These are phyloP conservation scores for Debaryomycetaceae sp. DNA, from an alignment of 1,139 yeast genomes.

Conservation along the genomic window DNA sequence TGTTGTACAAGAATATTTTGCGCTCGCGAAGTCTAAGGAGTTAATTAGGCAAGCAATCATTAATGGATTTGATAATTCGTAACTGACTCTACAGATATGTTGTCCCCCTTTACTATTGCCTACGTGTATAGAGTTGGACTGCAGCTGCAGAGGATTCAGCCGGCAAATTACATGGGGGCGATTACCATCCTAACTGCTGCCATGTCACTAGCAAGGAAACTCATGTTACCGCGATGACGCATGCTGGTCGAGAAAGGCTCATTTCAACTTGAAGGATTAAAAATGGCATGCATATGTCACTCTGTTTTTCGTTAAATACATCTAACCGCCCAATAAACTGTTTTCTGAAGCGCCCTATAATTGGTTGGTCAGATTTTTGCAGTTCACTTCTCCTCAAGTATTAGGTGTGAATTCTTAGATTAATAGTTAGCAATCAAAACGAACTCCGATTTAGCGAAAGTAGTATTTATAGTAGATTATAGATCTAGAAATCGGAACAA, in stretches of 20 bases:
- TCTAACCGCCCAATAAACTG: neutral
- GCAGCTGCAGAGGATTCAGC: no score
- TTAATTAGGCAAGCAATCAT: neutral
- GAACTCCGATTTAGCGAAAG: neutral
- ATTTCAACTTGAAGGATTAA: neutral
- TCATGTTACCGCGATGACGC: no score
- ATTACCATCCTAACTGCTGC: no score
- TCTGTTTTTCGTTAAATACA: neutral
- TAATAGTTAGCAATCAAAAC: neutral
- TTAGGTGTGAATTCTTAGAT: neutral
- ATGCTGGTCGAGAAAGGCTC: no score
- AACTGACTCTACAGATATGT: no score
- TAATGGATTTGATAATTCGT: neutral
- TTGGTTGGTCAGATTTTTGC: neutral
- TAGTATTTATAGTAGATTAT: neutral
- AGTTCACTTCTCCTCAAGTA: neutral
- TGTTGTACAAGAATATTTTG: neutral
- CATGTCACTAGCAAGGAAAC: no score
- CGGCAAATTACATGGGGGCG: no score
- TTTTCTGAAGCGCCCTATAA: no score
- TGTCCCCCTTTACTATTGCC: no score
- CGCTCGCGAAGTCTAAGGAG: neutral
- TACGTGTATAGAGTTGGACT: no score
- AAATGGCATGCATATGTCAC: neutral
- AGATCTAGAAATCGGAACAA: neutral